Conservation (phyloP, 2,329 filamentous ascomycete genomes). For the Blastomyces parvus region DNA sequence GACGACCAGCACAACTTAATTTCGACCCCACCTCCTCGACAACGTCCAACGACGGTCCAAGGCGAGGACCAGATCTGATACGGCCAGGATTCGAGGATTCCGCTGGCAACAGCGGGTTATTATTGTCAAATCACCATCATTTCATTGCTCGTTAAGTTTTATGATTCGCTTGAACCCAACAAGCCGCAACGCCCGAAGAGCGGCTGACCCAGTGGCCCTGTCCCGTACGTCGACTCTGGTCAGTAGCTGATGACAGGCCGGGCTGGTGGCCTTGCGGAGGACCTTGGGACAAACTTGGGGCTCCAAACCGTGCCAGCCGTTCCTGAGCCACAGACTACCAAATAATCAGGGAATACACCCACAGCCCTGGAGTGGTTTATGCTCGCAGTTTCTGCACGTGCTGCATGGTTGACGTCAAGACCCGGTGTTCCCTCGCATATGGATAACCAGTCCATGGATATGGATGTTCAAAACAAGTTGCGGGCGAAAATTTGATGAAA, state of each 20-base stretch:
- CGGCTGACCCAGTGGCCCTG: not conserved
- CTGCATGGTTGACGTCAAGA: not conserved
- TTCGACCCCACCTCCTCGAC: not conserved
- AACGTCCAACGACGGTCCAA: not conserved
- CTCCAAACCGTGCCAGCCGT: not conserved
- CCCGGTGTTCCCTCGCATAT: not conserved
- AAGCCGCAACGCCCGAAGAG: not conserved
- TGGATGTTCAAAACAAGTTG: not conserved
- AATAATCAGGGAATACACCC: not conserved
- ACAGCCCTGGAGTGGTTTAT: not conserved
- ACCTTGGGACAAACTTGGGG: not conserved
- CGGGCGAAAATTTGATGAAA: not conserved
- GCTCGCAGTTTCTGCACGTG: not conserved
- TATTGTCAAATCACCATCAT: not conserved
- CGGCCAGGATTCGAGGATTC: too few relatives aligned
- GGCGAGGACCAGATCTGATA: too few relatives aligned
- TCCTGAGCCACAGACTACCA: not conserved
- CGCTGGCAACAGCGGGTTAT: too few relatives aligned
- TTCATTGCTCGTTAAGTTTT: not conserved
- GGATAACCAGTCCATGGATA: not conserved
- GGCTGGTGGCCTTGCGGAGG: not conserved
- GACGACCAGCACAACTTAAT: not conserved
- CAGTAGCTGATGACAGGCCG: not conserved
- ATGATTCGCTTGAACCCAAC: not conserved
- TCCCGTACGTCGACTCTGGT: not conserved